Evolutionary conservation across 2,329 filamentous ascomycete genomes (phyloP).

Genomic region (Verticillium nonalfalfae): DNA sequence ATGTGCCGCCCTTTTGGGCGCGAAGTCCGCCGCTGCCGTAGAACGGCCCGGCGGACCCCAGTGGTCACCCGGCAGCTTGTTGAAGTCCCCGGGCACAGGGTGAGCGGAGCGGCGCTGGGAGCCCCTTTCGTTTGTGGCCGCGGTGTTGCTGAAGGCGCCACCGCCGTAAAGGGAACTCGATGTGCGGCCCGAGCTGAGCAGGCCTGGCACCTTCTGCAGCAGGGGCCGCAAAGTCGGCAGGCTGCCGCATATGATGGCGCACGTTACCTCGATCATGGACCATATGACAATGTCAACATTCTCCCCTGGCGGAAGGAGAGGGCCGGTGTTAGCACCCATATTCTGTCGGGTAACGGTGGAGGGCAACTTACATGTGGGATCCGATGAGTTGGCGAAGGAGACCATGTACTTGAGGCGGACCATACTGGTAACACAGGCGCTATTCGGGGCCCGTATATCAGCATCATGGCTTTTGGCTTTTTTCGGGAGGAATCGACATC

Average conservation of each 20-base stretch:
- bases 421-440: conserved; percentile 12
- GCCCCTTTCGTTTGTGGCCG: neutral
- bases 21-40: neutral
- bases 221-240: conserved; percentile 30
- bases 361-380: conserved; percentile 4
- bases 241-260: conserved; percentile 34
- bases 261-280: conserved; percentile 21
- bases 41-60: neutral
- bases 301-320: conserved; percentile 10
- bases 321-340: neutral
- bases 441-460: neutral
- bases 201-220: neutral
- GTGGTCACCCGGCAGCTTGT: neutral
- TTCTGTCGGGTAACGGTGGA: neutral
- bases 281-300: conserved; percentile 22
- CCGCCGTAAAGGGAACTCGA: neutral
- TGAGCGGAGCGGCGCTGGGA: neutral
- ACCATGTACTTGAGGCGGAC: conserved; percentile 11
- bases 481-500: neutral
- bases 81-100: neutral
- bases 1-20: neutral
- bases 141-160: neutral
- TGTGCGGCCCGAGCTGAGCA: neutral
- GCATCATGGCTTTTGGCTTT: too few relatives aligned
- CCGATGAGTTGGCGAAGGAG: conserved; percentile 4